Evolutionary conservation across 768 basidiomycete species (phyloP).

Genomic region (Calocybe gangraenosa): DNA sequence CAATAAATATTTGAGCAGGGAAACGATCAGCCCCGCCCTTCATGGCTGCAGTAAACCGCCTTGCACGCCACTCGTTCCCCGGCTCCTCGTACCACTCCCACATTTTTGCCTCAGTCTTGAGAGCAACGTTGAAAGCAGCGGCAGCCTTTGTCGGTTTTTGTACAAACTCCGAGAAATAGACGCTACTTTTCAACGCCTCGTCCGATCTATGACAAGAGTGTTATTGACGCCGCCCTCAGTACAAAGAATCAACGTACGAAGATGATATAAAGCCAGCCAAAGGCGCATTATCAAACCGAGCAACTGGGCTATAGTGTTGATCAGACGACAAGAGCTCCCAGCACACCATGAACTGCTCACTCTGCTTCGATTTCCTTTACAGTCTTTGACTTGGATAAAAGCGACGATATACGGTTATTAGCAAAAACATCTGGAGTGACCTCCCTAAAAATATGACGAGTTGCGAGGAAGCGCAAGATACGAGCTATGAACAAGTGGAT

Average conservation of each 20-base stretch:
- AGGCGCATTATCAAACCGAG: slow-evolving; percentile 15
- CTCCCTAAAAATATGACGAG: slow-evolving; percentile 22
- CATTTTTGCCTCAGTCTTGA: slow-evolving; percentile 17
- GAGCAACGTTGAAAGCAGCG: slow-evolving; percentile 22
- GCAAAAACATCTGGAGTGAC: slow-evolving; percentile 22
- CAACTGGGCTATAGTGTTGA: slow-evolving; percentile 12
- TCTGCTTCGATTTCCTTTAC: slow-evolving; percentile 23
- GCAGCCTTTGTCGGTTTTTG: slow-evolving; percentile 15
- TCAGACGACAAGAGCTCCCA: background rate
- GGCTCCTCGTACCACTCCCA: slow-evolving; percentile 30
- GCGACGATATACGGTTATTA: slow-evolving; percentile 22
- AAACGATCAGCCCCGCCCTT: slow-evolving; percentile 20
- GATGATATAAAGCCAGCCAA: slow-evolving; percentile 15
- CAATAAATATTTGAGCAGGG: slow-evolving; percentile 16
- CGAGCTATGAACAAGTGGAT: slow-evolving; percentile 11
- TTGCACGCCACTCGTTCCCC: slow-evolving; percentile 21
- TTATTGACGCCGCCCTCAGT: background rate
- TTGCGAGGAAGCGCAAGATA: slow-evolving; percentile 20
- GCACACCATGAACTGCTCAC: slow-evolving; percentile 14
- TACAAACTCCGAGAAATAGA: slow-evolving; percentile 16
- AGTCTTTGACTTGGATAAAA: slow-evolving; percentile 25
- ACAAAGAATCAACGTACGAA: slow-evolving; percentile 7
- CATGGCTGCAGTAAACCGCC: slow-evolving; percentile 24
- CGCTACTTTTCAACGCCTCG: slow-evolving; percentile 17
- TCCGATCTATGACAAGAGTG: slow-evolving; percentile 15